These are phyloP conservation scores for Crataegus laevigata DNA, from an alignment of 306 rosid genomes.

Conservation along the genomic window DNA sequence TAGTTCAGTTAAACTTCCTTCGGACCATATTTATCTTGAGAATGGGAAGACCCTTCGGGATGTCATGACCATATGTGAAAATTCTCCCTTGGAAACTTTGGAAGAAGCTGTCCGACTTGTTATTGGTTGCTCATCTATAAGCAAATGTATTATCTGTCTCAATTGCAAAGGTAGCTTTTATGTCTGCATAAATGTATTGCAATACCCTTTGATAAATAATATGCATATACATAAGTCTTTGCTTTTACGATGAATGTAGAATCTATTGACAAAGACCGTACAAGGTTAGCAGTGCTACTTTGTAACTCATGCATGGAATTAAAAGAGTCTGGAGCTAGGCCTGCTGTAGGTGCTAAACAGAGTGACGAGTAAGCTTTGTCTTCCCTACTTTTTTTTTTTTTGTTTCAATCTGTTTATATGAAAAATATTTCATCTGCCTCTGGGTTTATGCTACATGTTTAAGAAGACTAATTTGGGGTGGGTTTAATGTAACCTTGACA, in stretches of 20 bases:
- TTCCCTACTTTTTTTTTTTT: not conserved
- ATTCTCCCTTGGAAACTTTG: slow-evolving; percentile 30
- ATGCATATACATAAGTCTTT: not conserved
- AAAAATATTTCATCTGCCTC: not conserved
- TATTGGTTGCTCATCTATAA: slow-evolving; percentile 43
- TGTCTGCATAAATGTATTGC: slow-evolving; percentile 3
- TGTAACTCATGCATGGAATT: slow-evolving; percentile 50
- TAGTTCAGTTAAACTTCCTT: slow-evolving; percentile 78
- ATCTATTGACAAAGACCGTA: slow-evolving; percentile 21
- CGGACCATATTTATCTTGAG: slow-evolving; percentile 65
- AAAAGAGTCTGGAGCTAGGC: slow-evolving; percentile 29
- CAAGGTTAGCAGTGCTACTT: slow-evolving; percentile 38
- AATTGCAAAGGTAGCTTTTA: slow-evolving; percentile 65
- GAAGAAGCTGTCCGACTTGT: slow-evolving; percentile 51
- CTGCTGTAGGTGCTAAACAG: slow-evolving; percentile 14
- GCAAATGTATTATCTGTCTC: slow-evolving; percentile 54
- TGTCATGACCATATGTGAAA: slow-evolving; percentile 51
- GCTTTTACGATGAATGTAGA: slow-evolving; percentile 21
- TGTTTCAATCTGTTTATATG: not conserved
- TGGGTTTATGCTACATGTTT: not conserved
- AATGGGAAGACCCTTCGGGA: slow-evolving; percentile 71
- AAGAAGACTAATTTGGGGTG: not conserved
- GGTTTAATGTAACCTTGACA: not conserved
- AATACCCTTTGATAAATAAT: not conserved
- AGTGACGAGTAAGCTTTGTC: slow-evolving; percentile 11